Evolutionary conservation across 2,329 filamentous ascomycete species (phyloP), one percentile per base, ranked within the genome.

Genomic region (Sporothrix pallida): DNA sequence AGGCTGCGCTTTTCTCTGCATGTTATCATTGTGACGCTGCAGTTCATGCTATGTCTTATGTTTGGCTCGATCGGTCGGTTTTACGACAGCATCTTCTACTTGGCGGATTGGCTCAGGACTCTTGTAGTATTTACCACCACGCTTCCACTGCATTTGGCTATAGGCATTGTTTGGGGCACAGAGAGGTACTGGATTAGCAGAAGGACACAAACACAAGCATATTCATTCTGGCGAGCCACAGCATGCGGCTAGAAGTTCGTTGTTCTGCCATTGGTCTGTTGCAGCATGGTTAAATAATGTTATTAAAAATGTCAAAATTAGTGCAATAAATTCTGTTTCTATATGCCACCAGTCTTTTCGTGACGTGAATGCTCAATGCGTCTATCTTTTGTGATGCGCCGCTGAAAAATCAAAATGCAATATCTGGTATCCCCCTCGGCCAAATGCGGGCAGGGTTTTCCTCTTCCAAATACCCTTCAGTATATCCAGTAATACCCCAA

Each of bases 131-230:
- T 73, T 26, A n/a, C 58, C 31, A 52, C 46, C n/a, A 63, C 46
- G 9, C 48, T 63, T 10, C 72, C 72, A n/a, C 23, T 73, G 56
- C 42, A 70, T 63, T 73, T 73, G 71, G 63, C 37, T 73, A 73
- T 20, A 15, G 26, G 44, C 26, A 15, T 70, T 54, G 17, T 10
- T 23, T 26, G 67, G 15, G 17, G 54, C 7, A 7, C 23, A 15
- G 42, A 67, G 71, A 62, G 31, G 52, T 46, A 42, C 54, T n/a
- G 37, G 15, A n/a, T 60, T 17, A 20, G 20, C 20, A 46, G 12
- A 23, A 71, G 15, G 20, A 15, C 5, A 20, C 50, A 70, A 17
- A 15, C 5, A 20, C 50, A 70, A 17, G 54, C 52, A 60, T 46
- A 46, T 71, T n/a, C n/a, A 71, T 58, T 68, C 9, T 37, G 15